Base-by-base conservation (phyloP, 2,329 filamentous ascomycete genomes). In the Aspergillus proliferans region DNA sequence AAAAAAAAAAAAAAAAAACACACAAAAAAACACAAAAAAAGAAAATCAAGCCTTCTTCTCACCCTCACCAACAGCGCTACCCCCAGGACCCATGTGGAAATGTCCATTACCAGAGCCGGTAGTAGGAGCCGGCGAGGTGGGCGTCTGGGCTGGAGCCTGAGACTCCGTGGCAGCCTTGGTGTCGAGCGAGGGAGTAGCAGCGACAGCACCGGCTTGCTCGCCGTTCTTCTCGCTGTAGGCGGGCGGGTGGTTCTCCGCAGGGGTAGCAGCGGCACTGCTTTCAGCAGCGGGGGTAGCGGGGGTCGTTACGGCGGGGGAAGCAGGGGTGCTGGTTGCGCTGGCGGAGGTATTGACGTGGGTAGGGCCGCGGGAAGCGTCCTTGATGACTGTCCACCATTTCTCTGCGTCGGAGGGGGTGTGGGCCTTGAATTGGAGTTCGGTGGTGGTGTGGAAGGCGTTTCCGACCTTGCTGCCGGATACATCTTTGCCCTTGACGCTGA, bases 401-500 rank as follows among this genome's bases (percentile, higher is more conserved):
- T 86, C 76, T 0, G 92, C 90, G 55, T 95, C 89, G 24, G 80
- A 76, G 2, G 88, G 69, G 1, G 87, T 89, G 69, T 90, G 86
- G 0, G 91, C 90, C 74, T 94, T 94, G 82, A 96, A 96, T 26
- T 79, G 74, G 34, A 94, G 77, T 70, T 97, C 92, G 38, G 88
- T 84, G 22, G 73, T 82, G 56, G 91, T 88, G 43, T 86, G 82
- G 57, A 96, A 81, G 65, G 89, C 92, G 74, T 85, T 86, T 62
- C 85, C 84, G 55, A 96, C 73, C 55, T 86, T 87, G 52, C 79
- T 76, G 65, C 87, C 87, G 62, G 85, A 86, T 49, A 85, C 82
- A 66, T 98, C 91, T 71, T 97, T 97, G 69, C 93, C 93, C 76
- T 95, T 95, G 69, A 98, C 79, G 63, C 83, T 88, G 78, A 98